Base-by-base conservation (phyloP, 805 yeast species). In the Sugiyamaella qingdaonensis region DNA sequence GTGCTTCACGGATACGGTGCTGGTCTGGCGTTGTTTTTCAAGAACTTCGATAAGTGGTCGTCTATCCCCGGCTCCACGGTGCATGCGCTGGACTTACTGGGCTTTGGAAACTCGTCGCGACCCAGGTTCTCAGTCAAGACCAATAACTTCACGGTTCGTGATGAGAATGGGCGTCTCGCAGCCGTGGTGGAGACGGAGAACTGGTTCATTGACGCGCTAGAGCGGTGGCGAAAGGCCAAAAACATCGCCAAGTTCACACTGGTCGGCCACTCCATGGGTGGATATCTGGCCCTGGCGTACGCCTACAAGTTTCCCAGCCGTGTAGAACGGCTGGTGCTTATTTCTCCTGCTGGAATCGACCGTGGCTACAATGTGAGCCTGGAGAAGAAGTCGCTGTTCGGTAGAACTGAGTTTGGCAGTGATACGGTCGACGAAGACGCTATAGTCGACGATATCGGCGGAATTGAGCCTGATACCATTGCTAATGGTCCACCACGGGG, bases 1-100 rank as follows among this genome's bases (percentile, higher is more conserved):
- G 68, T 92, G 56, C 70, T 94, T 3, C 99, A 92, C 68, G 99
- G 99, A 0, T 90, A 89, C 64, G 97, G 96, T 1, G 96, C 98
- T 0, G 88, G 95, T 1, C 78, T 90, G 11, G 92, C 95, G 24
- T 82, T 89, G 51, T 92, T 82, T 61, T 79, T 84, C 62, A 80
- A 85, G 56, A 92, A 88, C 64, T 80, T 88, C 58, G 79, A 78
- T 45, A 73, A 68, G 0, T 67, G 85, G 47, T 65, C 68, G 5
- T 42, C 62, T 1, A 51, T 63, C 7, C 67, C 70, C 1, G 72
- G 68, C 39, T 86, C 94, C 86, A 78, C 84, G 52, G 74, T 91
- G 44, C 96, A 89, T 70, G 87, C 96, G 0, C 78, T 92, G 2
- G 99, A 92, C 64, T 70, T 91, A 52, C 77, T 89, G 1, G 99